These are phyloP conservation scores for Jacaranda copaia DNA, from an alignment of 257 asterid genomes.

Conservation along the genomic window DNA sequence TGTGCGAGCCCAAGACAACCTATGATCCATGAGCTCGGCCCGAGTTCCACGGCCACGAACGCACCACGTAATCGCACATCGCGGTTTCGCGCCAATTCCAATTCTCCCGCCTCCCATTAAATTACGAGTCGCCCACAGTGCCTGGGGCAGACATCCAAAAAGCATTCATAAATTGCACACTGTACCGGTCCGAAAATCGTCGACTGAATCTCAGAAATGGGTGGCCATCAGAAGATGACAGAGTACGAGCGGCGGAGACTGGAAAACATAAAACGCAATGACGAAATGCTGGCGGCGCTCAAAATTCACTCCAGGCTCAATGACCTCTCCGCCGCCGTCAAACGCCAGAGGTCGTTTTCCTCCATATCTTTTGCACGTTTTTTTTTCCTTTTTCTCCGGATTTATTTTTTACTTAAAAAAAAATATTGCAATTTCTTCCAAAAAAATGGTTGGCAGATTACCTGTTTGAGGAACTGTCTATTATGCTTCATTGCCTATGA, in stretches of 20 bases:
- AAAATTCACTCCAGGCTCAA: slow-evolving; percentile 63
- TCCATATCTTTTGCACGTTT: background rate
- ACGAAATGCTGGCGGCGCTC: slow-evolving; percentile 83
- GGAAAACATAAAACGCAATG: slow-evolving; percentile 84
- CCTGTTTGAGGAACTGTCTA: slow-evolving; percentile 26
- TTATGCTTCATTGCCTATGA: background rate
- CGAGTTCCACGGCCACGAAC: background rate
- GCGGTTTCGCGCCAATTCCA: slow-evolving; percentile 41
- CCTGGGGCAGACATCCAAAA: background rate
- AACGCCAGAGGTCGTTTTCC: slow-evolving; percentile 55
- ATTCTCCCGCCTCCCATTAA: background rate
- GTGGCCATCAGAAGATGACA: slow-evolving; percentile 46
- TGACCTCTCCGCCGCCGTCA: slow-evolving; percentile 57
- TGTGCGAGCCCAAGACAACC: background rate
- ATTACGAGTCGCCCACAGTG: slow-evolving; percentile 21
- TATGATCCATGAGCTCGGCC: background rate
- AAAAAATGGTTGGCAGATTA: slow-evolving; percentile 14
- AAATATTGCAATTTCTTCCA: background rate
- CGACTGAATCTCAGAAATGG: slow-evolving; percentile 45
- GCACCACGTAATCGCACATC: slow-evolving; percentile 36
- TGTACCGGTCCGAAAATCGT: background rate
- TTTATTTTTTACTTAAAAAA: background rate
- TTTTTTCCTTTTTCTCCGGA: background rate
- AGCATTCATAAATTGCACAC: background rate
- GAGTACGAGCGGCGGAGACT: slow-evolving; percentile 85